Percentiles rank a stretch among this genome's conserved stretches.
Conservation (phyloP, 2,329 filamentous ascomycete species). For the Colletotrichum somersetense region DNA sequence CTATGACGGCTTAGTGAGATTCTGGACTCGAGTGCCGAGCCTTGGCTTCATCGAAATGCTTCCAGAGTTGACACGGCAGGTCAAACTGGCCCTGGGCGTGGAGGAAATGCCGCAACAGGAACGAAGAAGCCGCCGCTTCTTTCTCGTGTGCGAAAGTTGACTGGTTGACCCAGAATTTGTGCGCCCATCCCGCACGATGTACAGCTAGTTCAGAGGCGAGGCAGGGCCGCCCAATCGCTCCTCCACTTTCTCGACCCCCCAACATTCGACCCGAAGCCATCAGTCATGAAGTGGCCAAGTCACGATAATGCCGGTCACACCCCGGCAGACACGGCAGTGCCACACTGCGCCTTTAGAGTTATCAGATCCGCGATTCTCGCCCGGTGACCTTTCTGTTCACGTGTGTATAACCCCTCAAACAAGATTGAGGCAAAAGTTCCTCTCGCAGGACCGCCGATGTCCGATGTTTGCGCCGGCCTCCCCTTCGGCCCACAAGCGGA, state of each 20-base stretch:
- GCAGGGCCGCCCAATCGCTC: background rate
- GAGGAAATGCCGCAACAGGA: slow-evolving; percentile 36
- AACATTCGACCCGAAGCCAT: slow-evolving; percentile 8
- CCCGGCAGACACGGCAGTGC: slow-evolving; percentile 5
- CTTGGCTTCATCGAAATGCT: slow-evolving; percentile 6
- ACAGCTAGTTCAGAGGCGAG: background rate
- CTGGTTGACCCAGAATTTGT: slow-evolving; percentile 17
- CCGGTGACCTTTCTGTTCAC: slow-evolving; percentile 1
- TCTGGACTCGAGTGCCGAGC: slow-evolving; percentile 19
- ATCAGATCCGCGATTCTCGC: slow-evolving; percentile 38
- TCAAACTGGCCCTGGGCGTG: slow-evolving; percentile 6
- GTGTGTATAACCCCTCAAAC: background rate
- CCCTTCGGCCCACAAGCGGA: slow-evolving; percentile 37
- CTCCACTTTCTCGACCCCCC: background rate
- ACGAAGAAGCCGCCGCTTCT: slow-evolving; percentile 1
- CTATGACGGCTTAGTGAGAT: slow-evolving; percentile 10
- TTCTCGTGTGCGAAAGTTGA: slow-evolving; percentile 7
- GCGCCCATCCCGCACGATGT: background rate
- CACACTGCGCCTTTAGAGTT: slow-evolving; percentile 24
- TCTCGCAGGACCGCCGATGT: slow-evolving; percentile 5
- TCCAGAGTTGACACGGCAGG: slow-evolving; percentile 34
- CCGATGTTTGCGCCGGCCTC: slow-evolving; percentile 15
- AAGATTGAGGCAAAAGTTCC: slow-evolving; percentile 4
- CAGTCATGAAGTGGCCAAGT: background rate
- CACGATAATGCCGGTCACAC: slow-evolving; percentile 2